Evolutionary conservation across 2,329 filamentous ascomycete genomes (phyloP).

Genomic region (Sphaerulina musiva): DNA sequence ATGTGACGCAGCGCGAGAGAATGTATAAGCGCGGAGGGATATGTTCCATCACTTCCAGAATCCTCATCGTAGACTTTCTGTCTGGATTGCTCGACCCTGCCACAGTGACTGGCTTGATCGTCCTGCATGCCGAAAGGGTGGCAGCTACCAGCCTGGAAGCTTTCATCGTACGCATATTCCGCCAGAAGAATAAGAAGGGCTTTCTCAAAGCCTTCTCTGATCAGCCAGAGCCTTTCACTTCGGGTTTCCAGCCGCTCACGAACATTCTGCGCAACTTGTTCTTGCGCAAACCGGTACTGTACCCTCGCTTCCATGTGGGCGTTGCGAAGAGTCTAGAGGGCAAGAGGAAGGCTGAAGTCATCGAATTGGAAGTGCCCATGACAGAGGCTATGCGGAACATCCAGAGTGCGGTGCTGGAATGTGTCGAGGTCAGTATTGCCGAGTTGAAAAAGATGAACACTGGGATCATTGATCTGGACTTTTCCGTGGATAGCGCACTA

Average conservation of each 20-base stretch:
- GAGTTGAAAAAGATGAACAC: constrained; percentile 88
- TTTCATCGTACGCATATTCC: constrained; percentile 88
- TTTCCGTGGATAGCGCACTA: constrained; percentile 88
- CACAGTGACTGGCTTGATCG: constrained; percentile 77
- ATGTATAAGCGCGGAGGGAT: constrained; percentile 86
- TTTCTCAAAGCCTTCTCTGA: constrained; percentile 97
- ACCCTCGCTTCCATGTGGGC: constrained; percentile 87
- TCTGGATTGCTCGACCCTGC: constrained; percentile 75
- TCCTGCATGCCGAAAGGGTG: constrained; percentile 81
- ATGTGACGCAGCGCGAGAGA: constrained; percentile 78
- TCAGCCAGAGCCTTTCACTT: constrained; percentile 81
- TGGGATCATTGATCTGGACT: constrained; percentile 84
- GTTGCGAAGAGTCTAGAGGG: constrained; percentile 87
- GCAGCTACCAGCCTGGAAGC: constrained; percentile 84
- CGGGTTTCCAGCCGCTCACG: constrained; percentile 78
- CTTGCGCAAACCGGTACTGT: constrained; percentile 77
- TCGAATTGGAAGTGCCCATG: constrained; percentile 94
- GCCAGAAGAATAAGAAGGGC: constrained; percentile 87
- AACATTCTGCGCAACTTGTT: constrained; percentile 92
- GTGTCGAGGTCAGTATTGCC: constrained; percentile 87
- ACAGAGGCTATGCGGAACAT: constrained; percentile 89
- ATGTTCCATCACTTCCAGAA: constrained; percentile 92
- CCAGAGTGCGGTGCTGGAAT: constrained; percentile 90
- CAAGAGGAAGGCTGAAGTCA: constrained; percentile 88
- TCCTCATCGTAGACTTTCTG: constrained; percentile 86